Base-by-base conservation (phyloP, 2,329 filamentous ascomycete species). In the Escovopsis weberi region DNA sequence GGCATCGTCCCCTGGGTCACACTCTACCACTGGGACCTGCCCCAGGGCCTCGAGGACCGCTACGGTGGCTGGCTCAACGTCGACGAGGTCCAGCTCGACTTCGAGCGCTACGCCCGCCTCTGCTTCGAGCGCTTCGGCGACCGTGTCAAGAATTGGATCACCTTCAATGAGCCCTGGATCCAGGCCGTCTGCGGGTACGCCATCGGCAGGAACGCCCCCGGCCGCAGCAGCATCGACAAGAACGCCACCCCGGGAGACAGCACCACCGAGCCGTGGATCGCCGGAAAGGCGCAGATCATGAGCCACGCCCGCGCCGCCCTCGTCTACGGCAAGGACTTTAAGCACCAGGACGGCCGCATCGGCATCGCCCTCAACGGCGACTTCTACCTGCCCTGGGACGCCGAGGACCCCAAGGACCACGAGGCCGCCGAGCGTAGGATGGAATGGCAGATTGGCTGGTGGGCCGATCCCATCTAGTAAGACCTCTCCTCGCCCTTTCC, bases 1-100 rank as follows among this genome's bases (percentile, higher is more conserved):
- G 74, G 69, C 19, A 79, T 82, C 47, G 67, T 66, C 30, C 77
- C 78, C 0, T 68, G 78, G 55, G 63, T 79, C 34, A 82, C 78
- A 0, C 62, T 82, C 1, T 80, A 74, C 51, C 78, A 82, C 54
- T 81, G 77, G 76, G 77, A 82, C 12, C 46, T 61, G 0, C 62
- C 62, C 0, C 59, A 61, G 12, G 53, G 39, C 0, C 53, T 65
- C 0, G 53, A 64, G 30, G 57, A 62, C 19, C 51, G 60, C 0
- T 64, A 65, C 6, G 58, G 60, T 1, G 61, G 60, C 0, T 57
- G 55, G 51, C 35, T 64, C 5, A 50, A 62, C 33, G 54, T 54
- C 6, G 48, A 53, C 2, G 50, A 61, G 39, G 55, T 55, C 0
- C 51, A 56, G 12, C 48, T 49, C 6, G 61, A 64, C 43, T 62